phyloP scores from a whole-genome alignment of 495 filamentous ascomycete species.

The Darksidea phi region DNA sequence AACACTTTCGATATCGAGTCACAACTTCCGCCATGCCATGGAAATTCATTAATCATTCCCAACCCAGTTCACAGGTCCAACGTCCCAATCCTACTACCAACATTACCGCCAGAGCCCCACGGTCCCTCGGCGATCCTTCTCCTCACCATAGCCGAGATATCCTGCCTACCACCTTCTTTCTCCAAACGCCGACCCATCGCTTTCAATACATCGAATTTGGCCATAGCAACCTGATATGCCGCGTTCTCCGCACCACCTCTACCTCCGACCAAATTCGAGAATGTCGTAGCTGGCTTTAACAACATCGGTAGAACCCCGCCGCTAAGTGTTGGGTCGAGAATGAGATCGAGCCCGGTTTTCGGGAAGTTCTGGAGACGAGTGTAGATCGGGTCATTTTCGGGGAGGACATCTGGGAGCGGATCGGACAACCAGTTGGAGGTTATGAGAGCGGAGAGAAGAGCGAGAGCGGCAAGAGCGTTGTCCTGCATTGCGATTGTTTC shows the following conservation, averaged over 20 bases:
- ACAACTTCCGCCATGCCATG: too few relatives aligned
- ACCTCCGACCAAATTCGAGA: conserved; percentile 58
- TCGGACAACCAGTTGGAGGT: conserved; percentile 54
- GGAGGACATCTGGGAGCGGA: conserved; percentile 37
- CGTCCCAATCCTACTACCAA: conserved; percentile 31
- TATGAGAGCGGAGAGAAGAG: conserved; percentile 54
- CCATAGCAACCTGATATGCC: conserved; percentile 59
- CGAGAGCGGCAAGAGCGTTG: conserved; percentile 55
- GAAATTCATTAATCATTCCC: too few relatives aligned
- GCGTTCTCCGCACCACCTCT: conserved; percentile 58
- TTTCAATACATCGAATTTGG: conserved; percentile 58
- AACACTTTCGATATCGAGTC: too few relatives aligned
- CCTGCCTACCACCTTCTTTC: conserved; percentile 7
- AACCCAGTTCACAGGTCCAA: conserved; percentile 20
- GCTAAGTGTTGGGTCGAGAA: conserved; percentile 26
- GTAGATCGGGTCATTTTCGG: conserved; percentile 18
- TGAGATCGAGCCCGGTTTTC: conserved; percentile 24
- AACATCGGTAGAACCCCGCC: conserved; percentile 56
- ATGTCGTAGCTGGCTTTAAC: conserved; percentile 58
- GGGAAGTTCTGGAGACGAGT: conserved; percentile 36
- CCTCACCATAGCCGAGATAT: conserved; percentile 22
- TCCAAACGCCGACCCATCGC: conserved; percentile 40
- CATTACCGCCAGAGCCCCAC: conserved; percentile 25
- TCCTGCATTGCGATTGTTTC: conserved; percentile 61
- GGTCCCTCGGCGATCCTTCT: conserved; percentile 27